Base-by-base conservation (phyloP, 371 early-diverging fungal genomes). In the Chytridium lagenaria region DNA sequence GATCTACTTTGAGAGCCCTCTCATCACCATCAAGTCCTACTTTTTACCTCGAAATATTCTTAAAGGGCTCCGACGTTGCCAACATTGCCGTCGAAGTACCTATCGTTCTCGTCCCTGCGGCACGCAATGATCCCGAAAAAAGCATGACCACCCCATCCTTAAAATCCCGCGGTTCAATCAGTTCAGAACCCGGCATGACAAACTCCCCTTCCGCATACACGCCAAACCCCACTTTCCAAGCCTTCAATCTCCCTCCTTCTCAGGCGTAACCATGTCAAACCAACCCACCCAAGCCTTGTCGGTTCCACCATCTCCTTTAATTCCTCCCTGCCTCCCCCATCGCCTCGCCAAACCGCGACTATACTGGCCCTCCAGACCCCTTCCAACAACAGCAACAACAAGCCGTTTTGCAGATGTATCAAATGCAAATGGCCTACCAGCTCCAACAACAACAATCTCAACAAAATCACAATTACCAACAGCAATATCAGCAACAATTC, bases 21-120 rank as follows among this genome's bases (percentile, higher is more conserved):
- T 76, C 44, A 71, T 76, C 65, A 67, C 68, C 23, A 61, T 68
- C 37, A 71, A 69, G 28, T 71, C 76, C 33, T 31, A 67, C 37
- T 71, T 76, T n/a, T 28, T 31, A 61, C 44, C 49, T 66, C 30
- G 66, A 66, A 26, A 66, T 66, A 19, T 38, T 66, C 66, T 44
- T 66, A 12, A 44, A 66, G 44, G 49, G 44, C 2, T 40, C 40
- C 2, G 66, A 66, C 2, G 66, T 40, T 2, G 44, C 66, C 44
- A 66, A 66, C 44, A 30, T 66, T 19, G 44, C 66, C 23, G 44
- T 66, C 66, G 66, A 66, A 15, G 23, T 66, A 19, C 66, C 66
- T n/a, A 44, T 66, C 44, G 66, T 66, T 28, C 2, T 66, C 30
- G 66, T 66, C 12, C 66, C 66, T 37, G 7, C 28, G n/a, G 10